Base-by-base conservation (phyloP, 371 early-diverging fungal genomes). In the Rhizopus sp. region DNA sequence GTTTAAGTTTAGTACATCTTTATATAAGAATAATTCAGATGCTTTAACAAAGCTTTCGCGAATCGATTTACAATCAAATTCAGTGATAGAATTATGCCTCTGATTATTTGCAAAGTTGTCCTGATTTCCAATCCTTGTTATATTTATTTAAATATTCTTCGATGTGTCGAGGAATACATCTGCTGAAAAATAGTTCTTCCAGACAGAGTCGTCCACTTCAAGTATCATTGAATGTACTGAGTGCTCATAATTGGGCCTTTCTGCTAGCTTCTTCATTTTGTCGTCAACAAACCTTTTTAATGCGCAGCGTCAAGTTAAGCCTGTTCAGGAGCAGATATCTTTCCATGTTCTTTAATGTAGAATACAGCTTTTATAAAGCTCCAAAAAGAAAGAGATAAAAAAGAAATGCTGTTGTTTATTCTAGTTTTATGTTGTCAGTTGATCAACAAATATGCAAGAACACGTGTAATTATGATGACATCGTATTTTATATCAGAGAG, bases 201-300 rank as follows among this genome's bases (percentile, higher is more conserved):
- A 62, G 13, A 62, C 40, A 39, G 40, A 30, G 42, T 62, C 62
- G 40, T 51, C 30, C 16, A 40, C 13, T n/a, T 56, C 62, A 42
- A 62, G 5, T 12, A 56, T 51, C 45, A 62, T 29, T 3, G 32
- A 52, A 8, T 52, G 47, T 6, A 47, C 53, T 15, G 53, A 56
- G 33, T 56, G 56, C 23, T 55, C 62, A 38, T 51, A 62, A 30
- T 10, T 31, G 35, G 50, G 51, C 16, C 33, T 10, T 34, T 51
- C 10, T 5, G 29, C 45, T 30, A 55, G 47, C 47, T 16, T 55
- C 37, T 55, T 55, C 56, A 55, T 48, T 38, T 35, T 47, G 16
- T 55, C 38, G 23, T 55, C 39, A 5, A 55, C 47, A n/a, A n/a
- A n/a, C n/a, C n/a, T n/a, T n/a, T n/a, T n/a, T n/a, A n/a, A n/a